Percentiles rank a stretch among this genome's conserved stretches.
phyloP scores from a whole-genome alignment of 2,329 filamentous ascomycete species.

The Aspergillus pseudoterreus region DNA sequence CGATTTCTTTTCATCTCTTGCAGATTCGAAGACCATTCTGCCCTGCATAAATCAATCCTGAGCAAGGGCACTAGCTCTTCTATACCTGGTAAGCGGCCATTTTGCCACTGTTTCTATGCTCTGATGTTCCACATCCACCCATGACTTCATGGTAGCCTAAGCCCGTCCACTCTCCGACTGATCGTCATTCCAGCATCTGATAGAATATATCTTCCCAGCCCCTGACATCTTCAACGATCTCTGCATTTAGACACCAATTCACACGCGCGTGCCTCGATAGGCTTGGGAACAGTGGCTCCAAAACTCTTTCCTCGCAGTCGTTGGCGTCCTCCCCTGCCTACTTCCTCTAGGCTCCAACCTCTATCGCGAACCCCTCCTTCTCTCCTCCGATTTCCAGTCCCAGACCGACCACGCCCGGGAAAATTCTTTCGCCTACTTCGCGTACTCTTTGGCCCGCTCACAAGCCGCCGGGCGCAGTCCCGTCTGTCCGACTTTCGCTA shows the following conservation, averaged over 20 bases:
- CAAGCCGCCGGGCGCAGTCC: constrained; percentile 61
- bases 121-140: neutral
- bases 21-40: neutral
- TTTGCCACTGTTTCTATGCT: neutral
- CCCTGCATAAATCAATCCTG: neutral
- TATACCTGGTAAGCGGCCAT: neutral
- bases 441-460: constrained; percentile 62
- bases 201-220: neutral
- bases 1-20: no score
- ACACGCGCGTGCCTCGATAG: neutral
- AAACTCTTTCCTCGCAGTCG: constrained; percentile 17
- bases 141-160: neutral
- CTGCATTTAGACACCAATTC: neutral
- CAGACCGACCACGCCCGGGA: constrained; percentile 14
- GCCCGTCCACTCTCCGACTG: neutral
- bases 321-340: constrained; percentile 17
- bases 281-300: constrained; percentile 21
- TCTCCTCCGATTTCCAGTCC: constrained; percentile 12
- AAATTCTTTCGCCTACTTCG: constrained; percentile 50
- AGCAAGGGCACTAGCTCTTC: neutral
- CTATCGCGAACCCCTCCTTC: constrained; percentile 12
- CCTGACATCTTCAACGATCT: neutral
- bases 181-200: neutral
- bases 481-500: constrained; percentile 68
- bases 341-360: constrained; percentile 14